Percentiles rank a stretch among this genome's conserved stretches.
These are phyloP conservation scores for Naganishia vaughanmartiniae DNA, from an alignment of 768 basidiomycete genomes.

Conservation along the genomic window DNA sequence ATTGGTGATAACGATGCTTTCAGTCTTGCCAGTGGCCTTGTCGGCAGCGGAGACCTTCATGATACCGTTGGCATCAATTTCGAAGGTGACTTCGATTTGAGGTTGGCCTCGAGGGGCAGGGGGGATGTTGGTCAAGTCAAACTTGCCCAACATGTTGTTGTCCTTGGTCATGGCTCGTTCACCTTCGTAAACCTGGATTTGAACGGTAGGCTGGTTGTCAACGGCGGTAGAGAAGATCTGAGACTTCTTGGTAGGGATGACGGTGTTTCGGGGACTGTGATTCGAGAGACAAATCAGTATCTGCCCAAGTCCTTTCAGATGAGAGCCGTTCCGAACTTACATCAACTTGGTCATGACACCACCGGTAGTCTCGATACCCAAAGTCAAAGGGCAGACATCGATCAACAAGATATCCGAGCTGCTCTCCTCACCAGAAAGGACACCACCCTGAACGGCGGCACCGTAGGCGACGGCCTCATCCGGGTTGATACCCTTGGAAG, in stretches of 20 bases:
- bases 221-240: constrained; percentile 54
- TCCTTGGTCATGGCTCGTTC: constrained; percentile 98
- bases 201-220: constrained; percentile 54
- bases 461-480: constrained; percentile 98
- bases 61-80: constrained; percentile 78
- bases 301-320: no score
- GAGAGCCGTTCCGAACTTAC: constrained; percentile 11
- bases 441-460: constrained; percentile 98
- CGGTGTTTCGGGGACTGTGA: constrained; percentile 43
- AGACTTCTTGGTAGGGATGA: constrained; percentile 53
- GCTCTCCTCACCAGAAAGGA: constrained; percentile 89
- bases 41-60: constrained; percentile 91
- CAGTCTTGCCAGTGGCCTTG: constrained; percentile 93
- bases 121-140: constrained; percentile 93
- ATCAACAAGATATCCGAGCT: constrained; percentile 87
- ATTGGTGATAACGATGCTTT: constrained; percentile 53
- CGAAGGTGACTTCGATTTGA: constrained; percentile 95
- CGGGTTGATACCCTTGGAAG: constrained; percentile 98
- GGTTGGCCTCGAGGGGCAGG: constrained; percentile 97
- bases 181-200: constrained; percentile 65
- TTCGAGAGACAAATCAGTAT: constrained; percentile 1
- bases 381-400: constrained; percentile 71
- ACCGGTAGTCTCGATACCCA: constrained; percentile 89
- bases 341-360: constrained; percentile 99
- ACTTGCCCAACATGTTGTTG: constrained; percentile 97